A percentile compares a stretch with the other conserved stretches of the same genome.
phyloP scores from a whole-genome alignment of 345 rosid genomes.

The Citrus sinensis region DVS_A1.0 CM039167.1:8205001-8205500 shows the following conservation, averaged over 20 bases:
- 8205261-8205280: too few species aligned
- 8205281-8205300: too few species aligned
- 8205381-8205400: neutral
- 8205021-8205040: slow-evolving; percentile 27
- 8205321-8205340: too few species aligned
- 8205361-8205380: neutral
- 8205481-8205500: too few species aligned
- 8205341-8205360: neutral
- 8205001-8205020: slow-evolving; percentile 8
- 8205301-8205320: too few species aligned
- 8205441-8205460: neutral
- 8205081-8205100: neutral
- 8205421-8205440: slow-evolving; percentile 3
- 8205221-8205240: neutral
- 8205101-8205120: slow-evolving; percentile 7
- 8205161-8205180: neutral
- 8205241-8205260: neutral
- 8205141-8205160: neutral
- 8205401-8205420: neutral
- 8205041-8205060: neutral
- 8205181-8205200: slow-evolving; percentile 18
- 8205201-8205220: slow-evolving; percentile 2
- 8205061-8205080: neutral
- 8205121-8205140: slow-evolving; percentile 5
- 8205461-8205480: neutral